Evolutionary conservation across 257 asterid genomes (phyloP), one percentile per base, ranked within the genome.

Genomic region (Primulina huaijiensis): DNA sequence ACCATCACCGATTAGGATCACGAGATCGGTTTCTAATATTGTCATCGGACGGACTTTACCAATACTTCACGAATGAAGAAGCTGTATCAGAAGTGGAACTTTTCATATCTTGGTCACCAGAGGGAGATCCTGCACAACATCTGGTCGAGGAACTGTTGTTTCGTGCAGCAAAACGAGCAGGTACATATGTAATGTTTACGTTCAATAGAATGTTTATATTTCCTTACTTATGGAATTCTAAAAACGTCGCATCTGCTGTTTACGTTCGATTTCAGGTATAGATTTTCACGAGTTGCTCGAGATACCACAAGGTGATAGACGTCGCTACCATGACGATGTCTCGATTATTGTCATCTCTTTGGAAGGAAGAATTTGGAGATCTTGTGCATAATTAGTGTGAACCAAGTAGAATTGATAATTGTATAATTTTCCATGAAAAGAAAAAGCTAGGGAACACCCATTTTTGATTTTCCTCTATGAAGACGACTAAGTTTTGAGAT

Each of bases 321-420:
- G 99, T 4, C 93, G 96, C 53, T 93, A 90, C 89, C 99, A 93
- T 25, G 99, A 93, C 11, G 97, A 93, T 35, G 97, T 93, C 50
- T 90, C 99, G 20, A 86, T 93, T n/a, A 93, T 93, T 30, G 99
- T 93, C 58, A 90, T 93, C 56, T 93, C 99, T 10, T 80, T 93
- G 90, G 97, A 93, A 76, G 99, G 99, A 46, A 87, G 99, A 73
- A 93, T 93, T 77, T 93, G 97, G 99, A 86, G 90, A 83, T 90
- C 97, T 37, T 86, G 89, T 84, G 95, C 90, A 82, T 93, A 84
- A 74, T 56, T 73, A 69, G 83, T 74, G 61, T 46, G 64, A 70
- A 62, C 60, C 16, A 67, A 74, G 73, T 64, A 59, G 73, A 75
- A 74, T 64, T 5, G 77, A 65, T 64, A 34, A 30, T 60, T 62